A percentile compares a stretch with the other conserved stretches of the same genome.
phyloP scores from a whole-genome alignment of 495 filamentous ascomycete genomes.

The Aspergillus nanangensis region DNA sequence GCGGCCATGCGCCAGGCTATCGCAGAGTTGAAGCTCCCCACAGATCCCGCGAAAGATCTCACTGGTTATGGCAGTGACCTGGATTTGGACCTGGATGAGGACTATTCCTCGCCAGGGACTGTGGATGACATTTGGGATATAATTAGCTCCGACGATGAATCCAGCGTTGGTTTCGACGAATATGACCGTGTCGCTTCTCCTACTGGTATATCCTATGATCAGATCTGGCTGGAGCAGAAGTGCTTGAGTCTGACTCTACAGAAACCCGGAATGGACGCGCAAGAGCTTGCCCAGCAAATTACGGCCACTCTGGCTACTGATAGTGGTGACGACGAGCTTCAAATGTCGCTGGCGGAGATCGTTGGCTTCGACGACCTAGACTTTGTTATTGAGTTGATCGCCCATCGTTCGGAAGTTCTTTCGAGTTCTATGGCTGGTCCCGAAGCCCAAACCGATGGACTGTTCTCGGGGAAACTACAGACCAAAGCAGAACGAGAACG shows the following conservation, averaged over 20 bases:
- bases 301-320: constrained; percentile 62
- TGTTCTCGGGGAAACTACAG: constrained; percentile 54
- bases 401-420: constrained; percentile 63
- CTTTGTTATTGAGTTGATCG: constrained; percentile 77
- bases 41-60: constrained; percentile 35
- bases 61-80: constrained; percentile 52
- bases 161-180: constrained; percentile 43
- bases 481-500: constrained; percentile 74
- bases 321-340: constrained; percentile 72
- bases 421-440: constrained; percentile 26
- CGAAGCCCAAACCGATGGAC: constrained; percentile 42
- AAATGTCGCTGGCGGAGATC: constrained; percentile 85
- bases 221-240: constrained; percentile 59
- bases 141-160: constrained; percentile 68
- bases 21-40: constrained; percentile 59
- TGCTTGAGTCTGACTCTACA: constrained; percentile 57
- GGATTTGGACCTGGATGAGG: constrained; percentile 56
- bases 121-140: constrained; percentile 88
- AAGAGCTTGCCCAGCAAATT: constrained; percentile 66
- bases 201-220: constrained; percentile 28
- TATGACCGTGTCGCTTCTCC: constrained; percentile 19
- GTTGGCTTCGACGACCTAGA: constrained; percentile 91
- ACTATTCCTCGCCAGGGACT: constrained; percentile 55
- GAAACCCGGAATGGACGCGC: constrained; percentile 57
- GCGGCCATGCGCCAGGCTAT: constrained; percentile 69